Conservation (phyloP, 129 eudicot species). For the Ambrosia trifida region DNA sequence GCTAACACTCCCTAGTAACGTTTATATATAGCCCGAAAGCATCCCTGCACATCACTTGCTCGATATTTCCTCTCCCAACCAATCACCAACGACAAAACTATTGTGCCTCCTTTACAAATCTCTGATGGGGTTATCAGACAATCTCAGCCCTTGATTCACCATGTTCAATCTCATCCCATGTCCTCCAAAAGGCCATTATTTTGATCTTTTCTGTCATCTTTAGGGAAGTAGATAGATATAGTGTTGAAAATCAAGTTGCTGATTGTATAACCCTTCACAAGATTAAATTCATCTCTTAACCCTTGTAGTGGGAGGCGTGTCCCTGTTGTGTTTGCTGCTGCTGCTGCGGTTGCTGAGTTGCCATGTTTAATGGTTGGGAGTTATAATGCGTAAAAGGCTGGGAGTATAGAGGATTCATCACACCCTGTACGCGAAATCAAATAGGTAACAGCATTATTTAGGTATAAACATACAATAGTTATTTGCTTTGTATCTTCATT, state of each 20-base stretch:
- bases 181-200: constrained; percentile 23
- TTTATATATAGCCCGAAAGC: constrained; percentile 15
- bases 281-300: constrained; percentile 37
- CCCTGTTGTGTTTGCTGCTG: constrained; percentile 60
- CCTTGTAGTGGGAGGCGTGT: constrained; percentile 58
- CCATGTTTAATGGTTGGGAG: constrained; percentile 63
- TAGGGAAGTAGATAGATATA: constrained; percentile 7
- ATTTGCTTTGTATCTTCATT: background rate
- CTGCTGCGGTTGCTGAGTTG: constrained; percentile 53
- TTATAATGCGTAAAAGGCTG: constrained; percentile 78
- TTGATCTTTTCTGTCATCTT: constrained; percentile 6
- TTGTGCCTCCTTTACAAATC: constrained; percentile 22
- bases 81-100: constrained; percentile 13
- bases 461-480: background rate
- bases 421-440: constrained; percentile 37
- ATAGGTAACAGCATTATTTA: background rate
- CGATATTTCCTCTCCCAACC: constrained; percentile 17
- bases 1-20: constrained; percentile 9
- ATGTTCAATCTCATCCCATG: constrained; percentile 23
- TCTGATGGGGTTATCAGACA: constrained; percentile 18
- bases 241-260: constrained; percentile 42
- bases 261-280: constrained; percentile 44
- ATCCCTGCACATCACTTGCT: constrained; percentile 19
- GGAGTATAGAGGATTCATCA: constrained; percentile 86
- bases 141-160: constrained; percentile 23